phyloP scores from a whole-genome alignment of 148 eudicot species.

The Fagopyrum esculentum region DNA sequence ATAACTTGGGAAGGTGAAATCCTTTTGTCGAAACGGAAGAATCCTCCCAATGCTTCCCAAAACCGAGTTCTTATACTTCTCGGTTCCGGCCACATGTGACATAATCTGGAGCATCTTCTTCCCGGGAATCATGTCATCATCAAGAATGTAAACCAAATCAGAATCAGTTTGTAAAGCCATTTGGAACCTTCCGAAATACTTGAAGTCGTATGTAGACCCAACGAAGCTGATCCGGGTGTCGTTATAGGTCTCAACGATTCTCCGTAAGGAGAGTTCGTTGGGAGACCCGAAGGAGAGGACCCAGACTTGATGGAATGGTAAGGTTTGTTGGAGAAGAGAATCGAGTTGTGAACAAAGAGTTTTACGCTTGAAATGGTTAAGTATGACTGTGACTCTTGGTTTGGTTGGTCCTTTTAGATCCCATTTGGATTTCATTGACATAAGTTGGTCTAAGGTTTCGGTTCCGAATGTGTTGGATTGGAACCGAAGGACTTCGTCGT shows the following conservation, averaged over 20 bases:
- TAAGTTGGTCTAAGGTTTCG: conserved; percentile 57
- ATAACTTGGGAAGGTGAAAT: conserved; percentile 86
- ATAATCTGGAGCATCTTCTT: conserved; percentile 75
- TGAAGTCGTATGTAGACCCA: conserved; percentile 80
- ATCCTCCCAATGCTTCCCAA: conserved; percentile 93
- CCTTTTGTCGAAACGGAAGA: conserved; percentile 84
- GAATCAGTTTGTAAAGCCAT: conserved; percentile 88
- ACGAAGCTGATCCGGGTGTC: conserved; percentile 73
- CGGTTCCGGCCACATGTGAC: conserved; percentile 87
- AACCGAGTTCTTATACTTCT: conserved; percentile 79
- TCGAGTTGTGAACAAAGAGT: conserved; percentile 85
- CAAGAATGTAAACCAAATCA: conserved; percentile 77
- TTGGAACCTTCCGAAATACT: conserved; percentile 96
- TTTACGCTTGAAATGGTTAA: conserved; percentile 90
- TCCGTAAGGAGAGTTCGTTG: conserved; percentile 48
- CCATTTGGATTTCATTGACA: conserved; percentile 90
- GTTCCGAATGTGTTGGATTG: conserved; percentile 45
- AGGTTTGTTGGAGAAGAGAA: conserved; percentile 77
- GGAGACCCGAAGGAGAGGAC: conserved; percentile 93
- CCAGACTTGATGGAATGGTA: conserved; percentile 95
- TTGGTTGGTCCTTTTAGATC: conserved; percentile 37
- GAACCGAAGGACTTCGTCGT: conserved; percentile 52
- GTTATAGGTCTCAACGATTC: conserved; percentile 77
- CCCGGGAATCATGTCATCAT: conserved; percentile 97
- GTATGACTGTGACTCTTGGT: conserved; percentile 73